Evolutionary conservation across 106 monocot genomes (phyloP), one percentile per base, ranked within the genome.

Genomic region (Apostasia shenzhenica): DNA sequence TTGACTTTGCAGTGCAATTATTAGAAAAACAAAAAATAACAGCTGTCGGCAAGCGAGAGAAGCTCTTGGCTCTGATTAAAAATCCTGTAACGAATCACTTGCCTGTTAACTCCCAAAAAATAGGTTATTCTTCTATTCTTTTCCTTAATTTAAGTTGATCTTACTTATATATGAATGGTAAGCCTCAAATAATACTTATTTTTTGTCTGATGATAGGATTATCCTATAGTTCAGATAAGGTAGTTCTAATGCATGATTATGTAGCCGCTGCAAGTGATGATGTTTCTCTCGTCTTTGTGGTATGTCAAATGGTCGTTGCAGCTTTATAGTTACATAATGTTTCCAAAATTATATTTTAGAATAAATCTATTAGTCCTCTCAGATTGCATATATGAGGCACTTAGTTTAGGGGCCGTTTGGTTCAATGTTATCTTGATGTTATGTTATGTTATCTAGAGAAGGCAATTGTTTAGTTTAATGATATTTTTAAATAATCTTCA

Each of bases 51-150:
- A 89, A 83, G 73, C 89, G 87, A 61, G 97, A 99, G 70, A 92
- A 99, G 72, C 92, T 99, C 70, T 85, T 99, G 46, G 79, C 85
- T 73, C 86, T 99, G 54, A 90, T 99, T 73, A 99, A 99, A 49
- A 99, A 99, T 50, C 92, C 89, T 61, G 89, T 99, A 9, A 82
- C 86, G 4, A 75, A 85, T 48, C 79, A 99, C 74, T 81, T 99
- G 65, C 97, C 97, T 73, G 77, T 85, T 59, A 88, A 85, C 75
- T 81, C 89, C 50, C 66, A 75, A 54, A 99, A 81, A 81, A 92
- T 92, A 69, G 97, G 97, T 92, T 53, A 84, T 14, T 43, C 67
- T 64, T 74, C 6, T 42, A 26, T 8, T 12, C 13, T 55, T 61
- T 49, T 66, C 12, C 5, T 44, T 54, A 43, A 13, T 26, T 26